Evolutionary conservation across 148 eudicot species (phyloP).

Genomic region (Fagopyrum homotropicum): DNA sequence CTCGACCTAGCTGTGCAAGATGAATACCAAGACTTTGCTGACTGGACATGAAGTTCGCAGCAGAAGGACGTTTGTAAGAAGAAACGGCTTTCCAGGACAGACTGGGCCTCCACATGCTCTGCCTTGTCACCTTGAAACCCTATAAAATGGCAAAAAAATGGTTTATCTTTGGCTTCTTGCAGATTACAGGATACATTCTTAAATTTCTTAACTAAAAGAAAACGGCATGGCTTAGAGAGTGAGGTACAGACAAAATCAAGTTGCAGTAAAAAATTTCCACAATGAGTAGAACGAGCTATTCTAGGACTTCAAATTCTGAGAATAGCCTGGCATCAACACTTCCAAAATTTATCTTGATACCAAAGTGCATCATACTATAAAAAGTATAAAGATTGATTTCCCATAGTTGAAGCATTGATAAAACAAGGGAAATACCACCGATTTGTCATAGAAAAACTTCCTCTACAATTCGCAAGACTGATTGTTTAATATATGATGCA

Average conservation of each 20-base stretch:
- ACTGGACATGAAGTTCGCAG: constrained; percentile 63
- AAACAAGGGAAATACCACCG: background rate
- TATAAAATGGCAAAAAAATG: constrained; percentile 14
- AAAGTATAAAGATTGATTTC: background rate
- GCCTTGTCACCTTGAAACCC: constrained; percentile 74
- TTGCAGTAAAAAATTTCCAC: background rate
- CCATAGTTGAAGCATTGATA: background rate
- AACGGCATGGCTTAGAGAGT: background rate
- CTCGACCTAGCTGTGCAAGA: constrained; percentile 91
- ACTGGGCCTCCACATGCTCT: constrained; percentile 62
- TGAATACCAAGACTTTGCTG: constrained; percentile 90
- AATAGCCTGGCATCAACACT: background rate
- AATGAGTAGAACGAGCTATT: background rate
- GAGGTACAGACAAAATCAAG: background rate
- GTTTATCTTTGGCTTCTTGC: background rate
- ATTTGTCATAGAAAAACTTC: too few relatives aligned
- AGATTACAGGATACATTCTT: background rate
- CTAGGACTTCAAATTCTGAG: background rate
- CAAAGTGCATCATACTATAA: background rate
- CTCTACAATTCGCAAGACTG: too few relatives aligned
- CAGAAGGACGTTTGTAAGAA: constrained; percentile 56
- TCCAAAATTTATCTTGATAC: background rate
- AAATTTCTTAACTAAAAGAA: background rate
- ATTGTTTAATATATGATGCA: too few relatives aligned
- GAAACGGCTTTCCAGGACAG: constrained; percentile 75